phyloP scores from a whole-genome alignment of 176 grass and related monocot genomes.

The Typha latifolia region DNA sequence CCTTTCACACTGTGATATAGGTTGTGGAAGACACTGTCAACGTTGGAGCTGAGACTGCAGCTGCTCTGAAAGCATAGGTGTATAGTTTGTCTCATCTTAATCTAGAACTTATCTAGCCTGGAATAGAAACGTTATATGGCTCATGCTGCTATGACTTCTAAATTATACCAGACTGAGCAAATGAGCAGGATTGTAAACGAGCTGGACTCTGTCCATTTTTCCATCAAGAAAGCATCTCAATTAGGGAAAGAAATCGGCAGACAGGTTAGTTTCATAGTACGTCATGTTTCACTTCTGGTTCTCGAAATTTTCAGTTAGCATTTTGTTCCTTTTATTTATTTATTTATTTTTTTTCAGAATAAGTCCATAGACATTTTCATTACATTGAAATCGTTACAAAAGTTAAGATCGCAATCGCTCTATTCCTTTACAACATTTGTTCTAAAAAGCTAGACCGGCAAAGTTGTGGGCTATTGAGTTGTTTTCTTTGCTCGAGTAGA shows the following conservation, averaged over 20 bases:
- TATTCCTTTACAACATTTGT: too few species aligned
- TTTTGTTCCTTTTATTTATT: too few species aligned
- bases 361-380: too few species aligned
- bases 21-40: slow-evolving; percentile 82
- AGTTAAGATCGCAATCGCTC: too few species aligned
- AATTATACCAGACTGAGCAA: slow-evolving; percentile 62
- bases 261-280: slow-evolving; percentile 37
- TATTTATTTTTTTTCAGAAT: too few species aligned
- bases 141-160: not conserved
- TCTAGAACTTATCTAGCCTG: not conserved
- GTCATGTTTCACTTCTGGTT: not conserved
- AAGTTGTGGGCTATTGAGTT: too few species aligned
- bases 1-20: slow-evolving; percentile 27
- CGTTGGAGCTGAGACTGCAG: slow-evolving; percentile 86
- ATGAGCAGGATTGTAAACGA: slow-evolving; percentile 93
- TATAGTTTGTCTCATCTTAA: not conserved
- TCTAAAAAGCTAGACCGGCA: too few species aligned
- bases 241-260: slow-evolving; percentile 91
- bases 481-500: too few species aligned
- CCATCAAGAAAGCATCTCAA: slow-evolving; percentile 85
- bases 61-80: slow-evolving; percentile 82
- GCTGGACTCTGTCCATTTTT: slow-evolving; percentile 96
- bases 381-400: too few species aligned
- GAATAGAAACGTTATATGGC: not conserved
- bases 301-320: not conserved